phyloP scores from a whole-genome alignment of 768 basidiomycete species.

The Leccinellum albellum region DNA sequence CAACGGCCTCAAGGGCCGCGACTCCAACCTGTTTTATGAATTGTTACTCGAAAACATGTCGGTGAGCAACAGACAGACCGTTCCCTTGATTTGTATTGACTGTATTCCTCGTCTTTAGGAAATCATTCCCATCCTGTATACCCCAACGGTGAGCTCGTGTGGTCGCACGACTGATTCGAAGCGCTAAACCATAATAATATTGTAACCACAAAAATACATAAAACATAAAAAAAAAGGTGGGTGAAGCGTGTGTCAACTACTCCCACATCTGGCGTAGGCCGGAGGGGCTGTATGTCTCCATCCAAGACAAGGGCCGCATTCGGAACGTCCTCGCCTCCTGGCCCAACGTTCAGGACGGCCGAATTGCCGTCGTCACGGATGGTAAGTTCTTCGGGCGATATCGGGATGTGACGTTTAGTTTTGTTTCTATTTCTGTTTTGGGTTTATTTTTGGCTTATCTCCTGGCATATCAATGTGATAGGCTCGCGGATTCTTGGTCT shows the following conservation, averaged over 20 bases:
- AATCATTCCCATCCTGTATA: constrained; percentile 69
- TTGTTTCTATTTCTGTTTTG: background rate
- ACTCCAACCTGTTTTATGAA: constrained; percentile 64
- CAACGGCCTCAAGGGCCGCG: constrained; percentile 57
- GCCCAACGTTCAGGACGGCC: constrained; percentile 41
- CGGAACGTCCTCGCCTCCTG: constrained; percentile 52
- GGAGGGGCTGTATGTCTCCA: constrained; percentile 59
- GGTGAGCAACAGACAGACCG: constrained; percentile 29
- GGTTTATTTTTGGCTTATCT: background rate
- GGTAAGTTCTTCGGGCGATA: constrained; percentile 33
- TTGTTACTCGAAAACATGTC: constrained; percentile 58
- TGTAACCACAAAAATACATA: background rate
- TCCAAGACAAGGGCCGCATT: constrained; percentile 63
- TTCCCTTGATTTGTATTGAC: no score
- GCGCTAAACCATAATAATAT: background rate
- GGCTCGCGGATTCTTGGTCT: constrained; percentile 75
- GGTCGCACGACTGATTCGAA: constrained; percentile 6
- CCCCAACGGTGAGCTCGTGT: constrained; percentile 52
- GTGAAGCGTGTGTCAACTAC: constrained; percentile 69
- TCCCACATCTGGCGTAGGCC: constrained; percentile 66
- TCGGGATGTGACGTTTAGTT: no score
- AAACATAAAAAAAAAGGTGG: constrained; percentile 41
- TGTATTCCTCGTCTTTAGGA: constrained; percentile 39
- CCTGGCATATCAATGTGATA: background rate
- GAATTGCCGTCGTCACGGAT: constrained; percentile 78